Percentiles rank a stretch among this genome's conserved stretches.
These are phyloP conservation scores for Lathyrus aphaca DNA, from an alignment of 306 rosid genomes.

Conservation along the genomic window DNA sequence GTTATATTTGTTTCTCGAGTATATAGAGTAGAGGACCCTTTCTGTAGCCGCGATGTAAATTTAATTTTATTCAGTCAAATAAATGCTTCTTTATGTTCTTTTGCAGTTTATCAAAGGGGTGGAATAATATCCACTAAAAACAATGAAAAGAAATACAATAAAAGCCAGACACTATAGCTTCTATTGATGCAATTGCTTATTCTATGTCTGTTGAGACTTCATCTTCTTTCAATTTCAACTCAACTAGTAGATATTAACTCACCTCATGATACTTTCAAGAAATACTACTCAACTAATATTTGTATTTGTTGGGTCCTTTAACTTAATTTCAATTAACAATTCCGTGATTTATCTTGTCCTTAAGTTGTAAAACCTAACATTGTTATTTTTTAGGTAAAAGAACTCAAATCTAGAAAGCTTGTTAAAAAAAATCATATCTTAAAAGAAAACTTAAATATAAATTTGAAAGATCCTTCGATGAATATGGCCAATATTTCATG, in stretches of 20 bases:
- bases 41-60: conserved; percentile 38
- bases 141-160: conserved; percentile 1
- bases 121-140: neutral
- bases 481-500: too few species aligned
- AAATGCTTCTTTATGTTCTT: conserved; percentile 31
- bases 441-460: too few species aligned
- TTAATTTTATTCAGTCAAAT: conserved; percentile 45
- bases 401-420: too few species aligned
- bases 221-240: neutral
- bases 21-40: conserved; percentile 48
- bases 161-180: conserved; percentile 3
- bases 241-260: neutral
- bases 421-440: too few species aligned
- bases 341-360: too few species aligned
- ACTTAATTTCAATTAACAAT: too few species aligned
- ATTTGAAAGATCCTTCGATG: too few species aligned
- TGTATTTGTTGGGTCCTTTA: too few species aligned
- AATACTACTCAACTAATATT: neutral
- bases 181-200: neutral
- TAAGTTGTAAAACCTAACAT: too few species aligned
- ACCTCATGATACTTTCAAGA: neutral
- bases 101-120: neutral
- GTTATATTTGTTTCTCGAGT: conserved; percentile 44
- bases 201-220: neutral
- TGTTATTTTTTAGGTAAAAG: too few species aligned